Base-by-base conservation (phyloP, 2,329 filamentous ascomycete species). In the Sordariomycetes sp. region DNA sequence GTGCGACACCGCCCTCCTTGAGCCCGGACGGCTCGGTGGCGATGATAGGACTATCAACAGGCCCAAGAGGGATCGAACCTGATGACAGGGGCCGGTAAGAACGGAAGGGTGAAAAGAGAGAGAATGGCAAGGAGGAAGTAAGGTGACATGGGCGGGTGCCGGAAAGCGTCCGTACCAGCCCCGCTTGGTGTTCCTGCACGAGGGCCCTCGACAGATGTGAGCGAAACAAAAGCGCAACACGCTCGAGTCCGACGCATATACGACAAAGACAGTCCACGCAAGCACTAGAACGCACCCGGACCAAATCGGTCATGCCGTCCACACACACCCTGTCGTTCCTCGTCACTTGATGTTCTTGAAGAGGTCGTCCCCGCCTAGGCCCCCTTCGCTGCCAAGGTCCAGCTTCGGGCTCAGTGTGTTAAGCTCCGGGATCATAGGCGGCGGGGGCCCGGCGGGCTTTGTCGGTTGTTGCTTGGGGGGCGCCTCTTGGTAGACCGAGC, bases 391-490 rank as follows among this genome's bases (percentile, higher is more conserved):
- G 54, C 68, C 65, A 25, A 73, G 69, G 54, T 77, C 76, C 54
- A 77, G 64, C 65, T 76, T 77, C 59, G 77, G 74, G 64, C 81
- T 74, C 58, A 83, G 71, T 54, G 77, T 74, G 64, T 70, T 74
- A 55, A 84, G 71, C 65, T 84, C 81, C 22, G 81, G 81, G 55
- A 85, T 83, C 79, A 79, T 83, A 25, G 81, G 81, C 43, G 81
- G 79, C 59, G 81, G 81, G 10, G 81, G 80, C 12, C 77, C 78
- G 40, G 67, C 62, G 6, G 72, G 68, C 61, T 75, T 76, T 65
- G 67, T 64, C 20, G 46, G 14, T n/a, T 46, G 40, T n/a, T 16
- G 40, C 40, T 46, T 50, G n/a, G 46, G n/a, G 4, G 37, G 37
- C 54, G 62, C 58, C 57, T 69, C 63, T 53, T 77, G 71, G 59